Evolutionary conservation across 2,329 filamentous ascomycete species (phyloP).

Genomic region (Alternaria triticina): DNA sequence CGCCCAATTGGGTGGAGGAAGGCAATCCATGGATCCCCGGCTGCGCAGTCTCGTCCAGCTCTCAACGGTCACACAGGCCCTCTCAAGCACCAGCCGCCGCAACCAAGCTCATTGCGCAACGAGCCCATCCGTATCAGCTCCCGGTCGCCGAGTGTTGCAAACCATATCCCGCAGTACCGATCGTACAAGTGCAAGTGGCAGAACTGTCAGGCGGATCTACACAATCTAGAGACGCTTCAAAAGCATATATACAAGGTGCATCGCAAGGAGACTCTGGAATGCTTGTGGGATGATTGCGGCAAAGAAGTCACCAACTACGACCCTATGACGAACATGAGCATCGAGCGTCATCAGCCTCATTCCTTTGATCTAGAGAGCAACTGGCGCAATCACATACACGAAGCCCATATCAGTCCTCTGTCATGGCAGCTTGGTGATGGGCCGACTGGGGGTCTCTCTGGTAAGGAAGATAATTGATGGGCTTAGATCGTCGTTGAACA

Average conservation of each 20-base stretch:
- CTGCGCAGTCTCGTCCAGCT: constrained; percentile 31
- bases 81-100: constrained; percentile 19
- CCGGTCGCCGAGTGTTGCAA: constrained; percentile 38
- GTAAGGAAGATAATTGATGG: constrained; percentile 54
- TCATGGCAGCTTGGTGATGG: constrained; percentile 68
- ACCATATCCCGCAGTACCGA: constrained; percentile 45
- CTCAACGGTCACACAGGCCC: constrained; percentile 23
- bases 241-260: constrained; percentile 67
- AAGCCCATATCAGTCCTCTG: constrained; percentile 59
- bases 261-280: constrained; percentile 50
- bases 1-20: constrained; percentile 60
- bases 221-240: constrained; percentile 66
- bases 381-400: constrained; percentile 61
- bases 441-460: constrained; percentile 60
- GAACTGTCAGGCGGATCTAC: constrained; percentile 63
- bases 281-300: constrained; percentile 55
- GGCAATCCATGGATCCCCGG: constrained; percentile 50
- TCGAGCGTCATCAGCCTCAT: constrained; percentile 28
- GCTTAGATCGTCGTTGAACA: background rate
- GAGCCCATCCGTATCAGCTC: constrained; percentile 37
- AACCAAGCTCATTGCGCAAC: constrained; percentile 37
- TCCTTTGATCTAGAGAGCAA: constrained; percentile 49
- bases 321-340: constrained; percentile 26
- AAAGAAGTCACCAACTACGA: constrained; percentile 32
- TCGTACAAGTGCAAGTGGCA: constrained; percentile 66